Evolutionary conservation across 73 alveolate species (phyloP).

Genomic region (Paramecium sexaurelia): DNA sequence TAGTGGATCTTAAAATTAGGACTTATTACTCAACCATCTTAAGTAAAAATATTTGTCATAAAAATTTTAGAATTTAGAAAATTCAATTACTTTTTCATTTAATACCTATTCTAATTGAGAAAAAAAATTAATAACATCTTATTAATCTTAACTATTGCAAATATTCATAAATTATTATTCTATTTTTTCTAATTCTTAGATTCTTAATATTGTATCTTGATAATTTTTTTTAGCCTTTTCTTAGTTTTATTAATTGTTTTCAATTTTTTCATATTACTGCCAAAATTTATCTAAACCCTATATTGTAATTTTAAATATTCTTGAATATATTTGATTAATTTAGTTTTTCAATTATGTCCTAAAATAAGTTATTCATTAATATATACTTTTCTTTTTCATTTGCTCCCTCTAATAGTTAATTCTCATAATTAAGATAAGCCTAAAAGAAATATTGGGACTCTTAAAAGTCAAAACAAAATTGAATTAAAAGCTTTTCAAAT

Average conservation of each 20-base stretch:
- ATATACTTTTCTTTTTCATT: conserved; percentile 16
- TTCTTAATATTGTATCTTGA: neutral
- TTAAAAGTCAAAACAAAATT: conserved; percentile 27
- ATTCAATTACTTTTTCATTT: neutral
- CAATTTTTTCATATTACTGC: neutral
- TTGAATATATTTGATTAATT: neutral
- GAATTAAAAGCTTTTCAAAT: neutral
- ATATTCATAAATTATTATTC: neutral
- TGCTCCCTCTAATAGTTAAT: neutral
- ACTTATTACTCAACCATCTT: neutral
- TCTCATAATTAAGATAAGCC: neutral
- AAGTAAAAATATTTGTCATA: neutral
- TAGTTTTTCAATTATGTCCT: neutral
- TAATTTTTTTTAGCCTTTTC: neutral
- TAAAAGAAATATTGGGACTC: neutral
- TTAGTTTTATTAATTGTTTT: neutral
- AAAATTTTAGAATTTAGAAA: neutral
- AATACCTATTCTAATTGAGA: neutral
- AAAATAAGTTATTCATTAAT: neutral
- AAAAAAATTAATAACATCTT: neutral
- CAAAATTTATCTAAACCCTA: neutral
- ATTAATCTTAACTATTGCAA: neutral
- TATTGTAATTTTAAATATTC: neutral
- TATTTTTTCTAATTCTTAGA: neutral
- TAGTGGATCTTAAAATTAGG: neutral